Conservation (phyloP, 2,329 filamentous ascomycete species). For the Thelonectria discophora region DNA sequence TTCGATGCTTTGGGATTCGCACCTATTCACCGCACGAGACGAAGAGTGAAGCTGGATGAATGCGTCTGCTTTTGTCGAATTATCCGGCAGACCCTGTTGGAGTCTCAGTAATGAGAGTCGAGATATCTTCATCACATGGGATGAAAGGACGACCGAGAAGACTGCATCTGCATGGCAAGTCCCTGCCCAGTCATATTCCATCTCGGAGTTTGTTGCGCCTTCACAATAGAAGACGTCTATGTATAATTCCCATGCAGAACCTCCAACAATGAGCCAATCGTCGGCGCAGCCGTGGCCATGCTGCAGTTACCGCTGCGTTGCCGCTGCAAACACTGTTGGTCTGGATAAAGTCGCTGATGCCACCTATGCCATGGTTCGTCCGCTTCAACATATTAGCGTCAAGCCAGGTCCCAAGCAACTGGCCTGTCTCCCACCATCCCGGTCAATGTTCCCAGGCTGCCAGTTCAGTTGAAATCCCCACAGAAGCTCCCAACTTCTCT, state of each 20-base stretch:
- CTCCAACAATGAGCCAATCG: conserved; percentile 20
- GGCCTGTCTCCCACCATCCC: conserved; percentile 12
- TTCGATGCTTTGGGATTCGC: not conserved
- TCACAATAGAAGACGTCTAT: too few species aligned
- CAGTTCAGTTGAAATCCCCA: not conserved
- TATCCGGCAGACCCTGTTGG: not conserved
- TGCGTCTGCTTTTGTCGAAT: not conserved
- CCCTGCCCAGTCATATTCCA: too few species aligned
- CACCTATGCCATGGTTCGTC: conserved; percentile 27
- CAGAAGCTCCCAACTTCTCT: not conserved
- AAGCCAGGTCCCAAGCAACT: conserved; percentile 5
- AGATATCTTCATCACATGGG: too few species aligned
- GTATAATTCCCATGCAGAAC: not conserved
- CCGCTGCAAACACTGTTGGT: conserved; percentile 8
- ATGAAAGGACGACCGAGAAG: too few species aligned
- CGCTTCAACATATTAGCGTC: conserved; percentile 8
- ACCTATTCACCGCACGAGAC: not conserved
- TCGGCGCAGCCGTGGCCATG: conserved; percentile 22
- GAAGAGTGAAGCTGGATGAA: not conserved
- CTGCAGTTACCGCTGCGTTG: too few species aligned
- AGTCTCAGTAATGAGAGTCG: not conserved
- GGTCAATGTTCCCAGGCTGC: not conserved
- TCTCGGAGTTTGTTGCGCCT: too few species aligned
- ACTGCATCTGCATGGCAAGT: too few species aligned
- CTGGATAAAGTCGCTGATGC: conserved; percentile 19